A percentile compares a stretch with the other conserved stretches of the same genome.
Conservation (phyloP, 352 stramenopile genomes). For the Blastocystis sp. region DNA sequence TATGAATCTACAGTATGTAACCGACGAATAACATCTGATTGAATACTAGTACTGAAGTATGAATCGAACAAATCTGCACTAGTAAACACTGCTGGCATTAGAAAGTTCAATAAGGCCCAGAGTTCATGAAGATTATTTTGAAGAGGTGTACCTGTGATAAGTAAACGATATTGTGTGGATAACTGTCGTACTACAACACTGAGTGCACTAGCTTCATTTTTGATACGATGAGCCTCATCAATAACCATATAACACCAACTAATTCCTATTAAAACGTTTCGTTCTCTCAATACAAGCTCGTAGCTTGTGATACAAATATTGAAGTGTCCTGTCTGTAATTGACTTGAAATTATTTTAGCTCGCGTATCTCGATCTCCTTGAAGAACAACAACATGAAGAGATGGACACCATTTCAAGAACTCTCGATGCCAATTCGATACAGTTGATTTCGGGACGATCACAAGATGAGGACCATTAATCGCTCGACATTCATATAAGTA, state of each 20-base stretch:
- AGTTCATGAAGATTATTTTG: conserved; percentile 98
- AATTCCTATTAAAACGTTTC: conserved; percentile 79
- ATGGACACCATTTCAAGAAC: conserved; percentile 87
- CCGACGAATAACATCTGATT: conserved; percentile 83
- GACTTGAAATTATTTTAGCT: conserved; percentile 72
- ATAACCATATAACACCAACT: conserved; percentile 93
- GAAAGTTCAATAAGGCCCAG: conserved; percentile 98
- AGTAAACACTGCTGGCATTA: conserved; percentile 88
- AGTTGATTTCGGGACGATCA: conserved; percentile 95
- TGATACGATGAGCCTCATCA: conserved; percentile 94
- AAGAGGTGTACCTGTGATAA: conserved; percentile 82
- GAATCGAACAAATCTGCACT: conserved; percentile 94
- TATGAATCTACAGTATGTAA: conserved; percentile 65
- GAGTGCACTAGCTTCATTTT: conserved; percentile 94
- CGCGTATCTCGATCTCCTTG: conserved; percentile 88
- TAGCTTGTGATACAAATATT: conserved; percentile 93
- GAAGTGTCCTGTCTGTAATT: conserved; percentile 81
- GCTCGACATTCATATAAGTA: conserved; percentile 84
- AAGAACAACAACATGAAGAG: conserved; percentile 89
- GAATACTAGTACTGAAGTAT: conserved; percentile 91
- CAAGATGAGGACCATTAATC: conserved; percentile 81
- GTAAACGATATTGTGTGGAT: conserved; percentile 71
- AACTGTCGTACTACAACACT: conserved; percentile 70
- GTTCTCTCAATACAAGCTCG: conserved; percentile 92
- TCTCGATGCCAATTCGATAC: conserved; percentile 97